These are phyloP conservation scores for Fibroporia radiculosa DNA, from an alignment of 768 basidiomycete species.

Conservation along the genomic window DNA sequence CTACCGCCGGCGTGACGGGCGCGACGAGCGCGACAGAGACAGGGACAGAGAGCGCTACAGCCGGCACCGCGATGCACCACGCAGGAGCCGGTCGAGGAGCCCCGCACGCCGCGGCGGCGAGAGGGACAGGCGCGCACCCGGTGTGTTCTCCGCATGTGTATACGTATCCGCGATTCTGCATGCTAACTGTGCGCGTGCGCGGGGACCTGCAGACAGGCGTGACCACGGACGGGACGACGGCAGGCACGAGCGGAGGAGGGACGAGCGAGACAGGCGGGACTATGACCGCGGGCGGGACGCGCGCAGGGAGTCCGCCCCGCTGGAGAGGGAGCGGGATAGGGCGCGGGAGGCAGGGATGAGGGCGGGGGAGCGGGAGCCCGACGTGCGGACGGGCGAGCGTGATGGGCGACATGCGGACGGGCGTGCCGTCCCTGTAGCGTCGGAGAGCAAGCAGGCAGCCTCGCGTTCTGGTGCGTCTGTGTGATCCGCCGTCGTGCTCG, in stretches of 20 bases:
- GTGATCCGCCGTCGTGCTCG: background rate
- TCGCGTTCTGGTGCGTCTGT: constrained; percentile 6
- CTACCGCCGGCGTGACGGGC: constrained; percentile 18
- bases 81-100: constrained; percentile 21
- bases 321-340: constrained; percentile 33
- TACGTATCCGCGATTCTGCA: background rate
- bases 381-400: constrained; percentile 16
- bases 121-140: constrained; percentile 14
- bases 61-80: constrained; percentile 12
- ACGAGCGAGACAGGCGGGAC: constrained; percentile 30
- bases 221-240: constrained; percentile 26
- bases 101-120: constrained; percentile 18
- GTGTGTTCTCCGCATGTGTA: constrained; percentile 5
- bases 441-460: constrained; percentile 1
- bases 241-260: constrained; percentile 45
- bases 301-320: constrained; percentile 21
- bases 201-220: constrained; percentile 14
- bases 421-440: background rate
- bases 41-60: constrained; percentile 12
- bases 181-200: no score
- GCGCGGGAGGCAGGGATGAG: constrained; percentile 32
- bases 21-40: constrained; percentile 9
- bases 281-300: constrained; percentile 50
- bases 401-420: constrained; percentile 6
- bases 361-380: constrained; percentile 33